phyloP scores from a whole-genome alignment of 2,329 filamentous ascomycete genomes.

The Fusarium multiceps region DNA sequence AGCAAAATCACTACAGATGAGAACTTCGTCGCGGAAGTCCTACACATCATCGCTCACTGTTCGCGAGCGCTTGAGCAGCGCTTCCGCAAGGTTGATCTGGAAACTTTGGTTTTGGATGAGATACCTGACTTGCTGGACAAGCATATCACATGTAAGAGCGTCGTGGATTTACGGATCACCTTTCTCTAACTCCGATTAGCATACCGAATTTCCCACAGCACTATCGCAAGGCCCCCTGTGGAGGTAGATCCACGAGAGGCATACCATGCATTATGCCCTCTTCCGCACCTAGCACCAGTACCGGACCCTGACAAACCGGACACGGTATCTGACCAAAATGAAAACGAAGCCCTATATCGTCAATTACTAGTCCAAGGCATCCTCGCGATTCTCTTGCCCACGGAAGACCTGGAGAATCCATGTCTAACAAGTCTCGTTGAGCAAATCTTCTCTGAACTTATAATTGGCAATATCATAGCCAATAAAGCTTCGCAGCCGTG shows the following conservation, averaged over 20 bases:
- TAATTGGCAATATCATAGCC: conserved; percentile 83
- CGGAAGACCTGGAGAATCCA: conserved; percentile 89
- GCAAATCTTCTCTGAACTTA: conserved; percentile 90
- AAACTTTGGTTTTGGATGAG: conserved; percentile 86
- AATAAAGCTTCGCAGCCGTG: conserved; percentile 87
- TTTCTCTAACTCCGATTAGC: conserved; percentile 60
- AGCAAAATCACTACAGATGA: conserved; percentile 90
- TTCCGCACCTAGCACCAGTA: conserved; percentile 83
- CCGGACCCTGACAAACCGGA: conserved; percentile 66
- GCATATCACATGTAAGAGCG: conserved; percentile 78
- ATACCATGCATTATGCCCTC: conserved; percentile 86
- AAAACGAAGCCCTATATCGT: conserved; percentile 86
- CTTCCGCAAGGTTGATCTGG: conserved; percentile 82
- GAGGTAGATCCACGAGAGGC: conserved; percentile 72
- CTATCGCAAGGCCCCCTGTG: conserved; percentile 68
- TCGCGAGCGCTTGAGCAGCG: conserved; percentile 89
- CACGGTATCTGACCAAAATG: conserved; percentile 69
- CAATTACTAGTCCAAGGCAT: conserved; percentile 87
- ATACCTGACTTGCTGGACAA: conserved; percentile 82
- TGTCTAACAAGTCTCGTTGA: conserved; percentile 85
- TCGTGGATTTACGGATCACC: neutral
- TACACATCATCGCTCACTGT: conserved; percentile 92
- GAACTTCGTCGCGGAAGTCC: conserved; percentile 85
- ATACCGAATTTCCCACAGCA: conserved; percentile 75
- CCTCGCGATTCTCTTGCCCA: conserved; percentile 85